A percentile compares a stretch with the other conserved stretches of the same genome.
Conservation (phyloP, 2,329 filamentous ascomycete species). For the Trichoderma atrobrunneum region DNA sequence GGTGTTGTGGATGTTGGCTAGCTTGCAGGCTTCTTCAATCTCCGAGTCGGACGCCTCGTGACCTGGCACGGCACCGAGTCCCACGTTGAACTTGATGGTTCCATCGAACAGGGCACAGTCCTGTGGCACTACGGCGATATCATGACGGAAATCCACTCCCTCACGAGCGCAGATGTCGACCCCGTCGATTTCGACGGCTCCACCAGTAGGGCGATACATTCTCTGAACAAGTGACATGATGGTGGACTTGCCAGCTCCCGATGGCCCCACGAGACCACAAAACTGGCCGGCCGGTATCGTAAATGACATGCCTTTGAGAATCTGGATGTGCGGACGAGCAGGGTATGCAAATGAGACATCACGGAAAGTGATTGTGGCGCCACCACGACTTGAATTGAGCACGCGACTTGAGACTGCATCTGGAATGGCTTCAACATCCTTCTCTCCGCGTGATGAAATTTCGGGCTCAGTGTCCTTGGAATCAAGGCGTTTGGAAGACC, state of each 20-base stretch:
- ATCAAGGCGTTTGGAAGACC: slow-evolving; percentile 30
- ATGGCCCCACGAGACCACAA: slow-evolving; percentile 62
- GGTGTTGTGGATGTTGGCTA: slow-evolving; percentile 69
- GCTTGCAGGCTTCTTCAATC: slow-evolving; percentile 62
- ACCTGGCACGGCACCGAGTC: slow-evolving; percentile 53
- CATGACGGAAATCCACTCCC: slow-evolving; percentile 46
- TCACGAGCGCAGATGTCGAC: slow-evolving; percentile 44
- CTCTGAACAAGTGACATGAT: slow-evolving; percentile 56
- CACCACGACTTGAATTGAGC: slow-evolving; percentile 27
- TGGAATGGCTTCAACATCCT: slow-evolving; percentile 40
- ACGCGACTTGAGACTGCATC: slow-evolving; percentile 25
- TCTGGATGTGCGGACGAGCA: slow-evolving; percentile 54
- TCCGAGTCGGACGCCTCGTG: slow-evolving; percentile 56
- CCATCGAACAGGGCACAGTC: slow-evolving; percentile 58
- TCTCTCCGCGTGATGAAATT: slow-evolving; percentile 19
- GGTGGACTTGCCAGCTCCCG: slow-evolving; percentile 66
- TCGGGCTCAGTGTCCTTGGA: slow-evolving; percentile 20
- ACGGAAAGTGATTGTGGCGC: slow-evolving; percentile 52
- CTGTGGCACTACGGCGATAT: slow-evolving; percentile 56
- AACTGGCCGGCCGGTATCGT: slow-evolving; percentile 59
- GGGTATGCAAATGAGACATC: slow-evolving; percentile 66
- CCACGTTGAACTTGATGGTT: slow-evolving; percentile 54
- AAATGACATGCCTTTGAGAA: slow-evolving; percentile 56
- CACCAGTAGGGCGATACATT: slow-evolving; percentile 45
- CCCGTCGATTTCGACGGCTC: slow-evolving; percentile 45